Conservation (phyloP, 1,284 basidiomycete species). For the Melampsora americana region DNA sequence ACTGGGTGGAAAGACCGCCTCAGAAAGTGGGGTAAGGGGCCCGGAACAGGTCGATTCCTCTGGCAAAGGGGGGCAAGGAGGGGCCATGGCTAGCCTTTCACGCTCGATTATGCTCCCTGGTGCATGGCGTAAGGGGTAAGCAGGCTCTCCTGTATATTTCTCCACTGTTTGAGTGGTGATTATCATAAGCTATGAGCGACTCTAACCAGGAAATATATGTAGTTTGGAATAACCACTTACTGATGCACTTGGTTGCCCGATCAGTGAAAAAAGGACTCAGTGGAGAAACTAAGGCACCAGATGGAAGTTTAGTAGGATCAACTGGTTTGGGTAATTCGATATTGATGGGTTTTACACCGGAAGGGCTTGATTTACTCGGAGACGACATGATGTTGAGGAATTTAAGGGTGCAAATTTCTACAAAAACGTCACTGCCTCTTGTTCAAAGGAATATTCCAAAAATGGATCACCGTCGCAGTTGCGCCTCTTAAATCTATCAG, state of each 20-base stretch:
- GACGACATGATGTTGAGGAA: background rate
- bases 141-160: background rate
- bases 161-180: background rate
- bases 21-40: background rate
- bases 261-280: background rate
- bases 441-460: too few species aligned
- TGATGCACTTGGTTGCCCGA: background rate
- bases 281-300: background rate
- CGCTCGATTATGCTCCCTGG: background rate
- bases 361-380: background rate
- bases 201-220: background rate
- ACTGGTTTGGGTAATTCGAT: constrained; percentile 1
- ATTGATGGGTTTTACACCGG: background rate
- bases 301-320: background rate
- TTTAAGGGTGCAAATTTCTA: too few species aligned
- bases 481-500: too few species aligned
- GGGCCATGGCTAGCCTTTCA: background rate
- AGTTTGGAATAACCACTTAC: background rate
- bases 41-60: background rate
- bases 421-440: too few species aligned
- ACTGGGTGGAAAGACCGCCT: background rate
- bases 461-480: too few species aligned
- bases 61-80: background rate
- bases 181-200: background rate
- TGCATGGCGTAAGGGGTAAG: background rate